Evolutionary conservation across 1,139 yeast genomes (phyloP).

Genomic region (Nadsonia starkeyi-henricii): DNA sequence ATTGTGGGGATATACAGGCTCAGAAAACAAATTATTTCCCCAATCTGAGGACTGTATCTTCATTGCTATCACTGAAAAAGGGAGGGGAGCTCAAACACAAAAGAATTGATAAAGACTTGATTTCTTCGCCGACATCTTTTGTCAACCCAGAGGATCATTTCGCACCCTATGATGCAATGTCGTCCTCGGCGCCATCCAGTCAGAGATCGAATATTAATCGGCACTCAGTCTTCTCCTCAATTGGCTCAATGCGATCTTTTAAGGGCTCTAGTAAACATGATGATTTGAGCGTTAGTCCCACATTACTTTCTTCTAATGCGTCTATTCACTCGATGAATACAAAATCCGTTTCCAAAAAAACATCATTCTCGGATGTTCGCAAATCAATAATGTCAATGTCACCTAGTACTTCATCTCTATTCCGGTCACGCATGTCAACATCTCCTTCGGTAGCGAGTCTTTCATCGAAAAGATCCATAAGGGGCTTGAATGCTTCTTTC

Average conservation of each 20-base stretch:
- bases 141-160: constrained; percentile 16
- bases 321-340: not conserved
- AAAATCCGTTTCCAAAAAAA: constrained; percentile 2
- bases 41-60: constrained; percentile 8
- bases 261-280: constrained; percentile 1
- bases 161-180: constrained; percentile 7
- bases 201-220: not conserved
- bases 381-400: constrained; percentile 5
- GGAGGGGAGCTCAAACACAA: constrained; percentile 12
- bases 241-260: not conserved
- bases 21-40: constrained; percentile 4
- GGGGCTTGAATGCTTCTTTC: constrained; percentile 1
- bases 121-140: constrained; percentile 15
- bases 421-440: not conserved
- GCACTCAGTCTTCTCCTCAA: not conserved
- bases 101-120: constrained; percentile 13
- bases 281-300: constrained; percentile 2
- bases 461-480: not conserved
- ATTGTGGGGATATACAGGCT: constrained; percentile 6
- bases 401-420: not conserved
- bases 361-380: constrained; percentile 6
- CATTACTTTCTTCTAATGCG: not conserved
- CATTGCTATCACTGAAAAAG: constrained; percentile 15
- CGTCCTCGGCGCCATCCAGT: constrained; percentile 2
- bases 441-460: constrained; percentile 1